Conservation (phyloP, 2,329 filamentous ascomycete species). For the Scopulariopsis brevicaulis region DNA sequence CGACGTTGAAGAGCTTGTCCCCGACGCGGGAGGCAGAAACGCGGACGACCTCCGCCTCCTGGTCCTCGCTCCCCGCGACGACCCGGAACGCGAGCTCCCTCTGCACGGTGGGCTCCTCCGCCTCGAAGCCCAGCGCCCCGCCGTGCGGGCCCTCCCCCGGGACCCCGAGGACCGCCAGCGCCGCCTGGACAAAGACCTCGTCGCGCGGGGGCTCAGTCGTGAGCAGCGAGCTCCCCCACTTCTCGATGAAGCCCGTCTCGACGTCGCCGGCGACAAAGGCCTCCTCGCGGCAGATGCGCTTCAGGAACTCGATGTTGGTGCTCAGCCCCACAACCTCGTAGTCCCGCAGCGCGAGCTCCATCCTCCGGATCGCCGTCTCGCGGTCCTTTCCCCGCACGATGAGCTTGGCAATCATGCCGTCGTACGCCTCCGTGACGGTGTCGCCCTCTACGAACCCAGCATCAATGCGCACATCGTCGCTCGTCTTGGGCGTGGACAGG, state of each 20-base stretch:
- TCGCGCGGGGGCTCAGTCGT: conserved; percentile 44
- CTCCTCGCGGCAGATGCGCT: conserved; percentile 68
- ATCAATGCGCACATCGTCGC: conserved; percentile 75
- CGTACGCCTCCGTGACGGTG: conserved; percentile 87
- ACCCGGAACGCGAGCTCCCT: conserved; percentile 41
- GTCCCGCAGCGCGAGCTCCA: conserved; percentile 67
- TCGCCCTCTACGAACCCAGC: conserved; percentile 88
- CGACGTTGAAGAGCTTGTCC: conserved; percentile 32
- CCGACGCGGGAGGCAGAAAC: conserved; percentile 37
- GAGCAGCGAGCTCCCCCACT: conserved; percentile 74
- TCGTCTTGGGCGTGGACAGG: conserved; percentile 59
- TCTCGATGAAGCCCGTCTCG: conserved; percentile 93
- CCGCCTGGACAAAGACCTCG: conserved; percentile 79
- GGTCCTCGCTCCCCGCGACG: conserved; percentile 49
- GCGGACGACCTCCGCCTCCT: conserved; percentile 50
- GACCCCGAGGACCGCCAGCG: conserved; percentile 53
- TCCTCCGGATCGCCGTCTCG: conserved; percentile 70
- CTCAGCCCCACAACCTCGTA: conserved; percentile 90
- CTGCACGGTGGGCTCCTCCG: conserved; percentile 24
- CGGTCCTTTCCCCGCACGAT: conserved; percentile 78
- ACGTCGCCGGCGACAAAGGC: conserved; percentile 82
- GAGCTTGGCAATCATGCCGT: conserved; percentile 97
- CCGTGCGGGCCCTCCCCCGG: conserved; percentile 27
- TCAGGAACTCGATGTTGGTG: conserved; percentile 96
- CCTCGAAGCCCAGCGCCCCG: conserved; percentile 42